These are phyloP conservation scores for Neolecta irregularis DNA, from an alignment of 1,139 yeast species.

Conservation along the genomic window DNA sequence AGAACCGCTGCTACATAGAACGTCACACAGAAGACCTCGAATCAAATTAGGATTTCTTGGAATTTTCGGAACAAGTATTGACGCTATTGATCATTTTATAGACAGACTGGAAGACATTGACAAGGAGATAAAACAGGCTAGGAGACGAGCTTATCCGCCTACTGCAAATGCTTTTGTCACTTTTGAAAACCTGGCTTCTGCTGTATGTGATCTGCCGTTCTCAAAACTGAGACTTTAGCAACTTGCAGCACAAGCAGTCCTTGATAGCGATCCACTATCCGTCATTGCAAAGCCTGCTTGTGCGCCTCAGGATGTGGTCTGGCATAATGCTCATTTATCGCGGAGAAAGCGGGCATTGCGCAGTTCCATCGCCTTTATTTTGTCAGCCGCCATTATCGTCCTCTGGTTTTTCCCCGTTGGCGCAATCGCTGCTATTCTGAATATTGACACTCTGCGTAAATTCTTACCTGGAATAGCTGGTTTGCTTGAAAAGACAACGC, in stretches of 20 bases:
- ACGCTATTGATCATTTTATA: conserved; percentile 48
- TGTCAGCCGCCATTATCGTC: no score
- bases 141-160: conserved; percentile 31
- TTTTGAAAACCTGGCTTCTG: conserved; percentile 71
- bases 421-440: conserved; percentile 55
- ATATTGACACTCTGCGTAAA: conserved; percentile 49
- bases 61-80: conserved; percentile 42
- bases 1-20: conserved; percentile 3
- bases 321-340: conserved; percentile 59
- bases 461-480: conserved; percentile 62
- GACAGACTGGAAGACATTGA: conserved; percentile 43
- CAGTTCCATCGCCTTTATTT: conserved; percentile 47
- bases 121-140: conserved; percentile 35
- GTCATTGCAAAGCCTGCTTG: conserved; percentile 67
- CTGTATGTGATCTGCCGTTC: no score
- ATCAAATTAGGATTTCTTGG: conserved; percentile 35
- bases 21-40: conserved; percentile 27
- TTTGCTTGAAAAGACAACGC: conserved; percentile 39
- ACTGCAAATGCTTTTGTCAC: conserved; percentile 57
- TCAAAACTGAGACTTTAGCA: no score
- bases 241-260: conserved; percentile 75
- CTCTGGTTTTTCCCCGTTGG: conserved; percentile 60
- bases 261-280: conserved; percentile 64
- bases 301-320: conserved; percentile 71
- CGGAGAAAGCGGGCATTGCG: conserved; percentile 41